These are phyloP conservation scores for Phanerodontia chrysosporium DNA, from an alignment of 768 basidiomycete genomes.

Conservation along the genomic window DNA sequence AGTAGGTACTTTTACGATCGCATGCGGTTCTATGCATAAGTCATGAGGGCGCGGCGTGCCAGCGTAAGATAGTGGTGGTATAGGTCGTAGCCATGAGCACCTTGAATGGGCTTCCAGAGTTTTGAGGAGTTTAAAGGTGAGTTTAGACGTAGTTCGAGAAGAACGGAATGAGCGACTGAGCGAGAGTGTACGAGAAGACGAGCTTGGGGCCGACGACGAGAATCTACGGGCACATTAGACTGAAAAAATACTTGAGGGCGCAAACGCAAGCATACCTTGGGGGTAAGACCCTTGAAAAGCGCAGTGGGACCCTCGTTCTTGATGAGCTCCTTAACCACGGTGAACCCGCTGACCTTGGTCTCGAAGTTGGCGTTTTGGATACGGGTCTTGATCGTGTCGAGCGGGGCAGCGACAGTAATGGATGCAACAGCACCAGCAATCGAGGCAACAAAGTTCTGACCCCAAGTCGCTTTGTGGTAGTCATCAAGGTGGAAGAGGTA, in stretches of 20 bases:
- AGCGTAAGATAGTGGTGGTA: not conserved
- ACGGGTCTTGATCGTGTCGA: conserved; percentile 94
- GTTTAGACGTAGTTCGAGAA: conserved; percentile 79
- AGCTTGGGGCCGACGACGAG: conserved; percentile 96
- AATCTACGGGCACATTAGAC: conserved; percentile 48
- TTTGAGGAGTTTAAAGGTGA: no score
- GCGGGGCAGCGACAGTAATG: conserved; percentile 92
- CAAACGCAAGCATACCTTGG: conserved; percentile 61
- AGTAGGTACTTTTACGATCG: conserved; percentile 1
- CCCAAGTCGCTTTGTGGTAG: conserved; percentile 94
- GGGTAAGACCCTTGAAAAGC: conserved; percentile 96
- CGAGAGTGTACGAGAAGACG: conserved; percentile 96
- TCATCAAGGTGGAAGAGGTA: conserved; percentile 85
- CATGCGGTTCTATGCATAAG: not conserved
- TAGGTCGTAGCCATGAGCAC: not conserved
- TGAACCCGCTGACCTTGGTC: conserved; percentile 71
- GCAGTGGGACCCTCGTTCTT: conserved; percentile 79
- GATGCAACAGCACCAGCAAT: conserved; percentile 92
- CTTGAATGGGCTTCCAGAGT: not conserved
- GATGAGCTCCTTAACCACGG: conserved; percentile 80
- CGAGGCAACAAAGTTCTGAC: conserved; percentile 95
- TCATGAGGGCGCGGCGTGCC: not conserved
- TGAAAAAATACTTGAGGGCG: not conserved
- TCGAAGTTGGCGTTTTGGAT: conserved; percentile 99
- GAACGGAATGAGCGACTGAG: conserved; percentile 90